A percentile compares a stretch with the other conserved stretches of the same genome.
phyloP scores from a whole-genome alignment of 2,329 filamentous ascomycete species.

The Alternaria sp. region DNA sequence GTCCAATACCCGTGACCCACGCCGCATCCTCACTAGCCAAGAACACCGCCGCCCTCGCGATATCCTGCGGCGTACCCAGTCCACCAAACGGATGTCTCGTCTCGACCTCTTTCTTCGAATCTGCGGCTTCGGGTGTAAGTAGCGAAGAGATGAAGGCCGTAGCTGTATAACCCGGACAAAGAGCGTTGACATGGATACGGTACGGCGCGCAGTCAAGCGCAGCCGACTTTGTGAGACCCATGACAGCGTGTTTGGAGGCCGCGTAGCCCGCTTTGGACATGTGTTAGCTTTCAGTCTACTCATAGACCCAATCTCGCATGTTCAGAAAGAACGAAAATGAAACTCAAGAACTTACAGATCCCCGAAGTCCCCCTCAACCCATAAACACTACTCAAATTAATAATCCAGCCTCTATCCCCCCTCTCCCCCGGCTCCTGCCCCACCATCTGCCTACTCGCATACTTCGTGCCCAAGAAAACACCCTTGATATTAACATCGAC shows the following conservation, averaged over 20 bases:
- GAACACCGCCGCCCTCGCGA: conserved; percentile 51
- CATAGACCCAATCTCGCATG: too few relatives aligned
- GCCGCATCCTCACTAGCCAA: conserved; percentile 55
- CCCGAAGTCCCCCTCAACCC: conserved; percentile 50
- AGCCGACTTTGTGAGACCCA: conserved; percentile 57
- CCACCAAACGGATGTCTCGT: conserved; percentile 39
- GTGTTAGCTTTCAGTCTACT: neutral
- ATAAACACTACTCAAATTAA: conserved; percentile 61
- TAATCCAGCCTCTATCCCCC: conserved; percentile 57
- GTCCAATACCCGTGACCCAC: conserved; percentile 54
- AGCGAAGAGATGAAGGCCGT: conserved; percentile 35
- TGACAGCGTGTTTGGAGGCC: conserved; percentile 59
- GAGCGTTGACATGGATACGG: conserved; percentile 60
- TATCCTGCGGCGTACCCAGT: conserved; percentile 39
- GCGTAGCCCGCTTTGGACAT: conserved; percentile 52
- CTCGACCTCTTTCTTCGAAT: conserved; percentile 11
- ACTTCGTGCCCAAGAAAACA: conserved; percentile 55
- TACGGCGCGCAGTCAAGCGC: conserved; percentile 58
- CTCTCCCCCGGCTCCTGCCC: conserved; percentile 49
- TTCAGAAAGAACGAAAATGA: neutral
- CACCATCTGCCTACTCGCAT: conserved; percentile 58
- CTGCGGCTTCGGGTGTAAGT: conserved; percentile 13
- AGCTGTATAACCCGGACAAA: conserved; percentile 58
- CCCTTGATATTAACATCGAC: conserved; percentile 48
- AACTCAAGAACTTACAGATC: conserved; percentile 28